Evolutionary conservation across 2,329 filamentous ascomycete genomes (phyloP), one percentile per base, ranked within the genome.

Genomic region (Tolypocladium nubicola): DNA sequence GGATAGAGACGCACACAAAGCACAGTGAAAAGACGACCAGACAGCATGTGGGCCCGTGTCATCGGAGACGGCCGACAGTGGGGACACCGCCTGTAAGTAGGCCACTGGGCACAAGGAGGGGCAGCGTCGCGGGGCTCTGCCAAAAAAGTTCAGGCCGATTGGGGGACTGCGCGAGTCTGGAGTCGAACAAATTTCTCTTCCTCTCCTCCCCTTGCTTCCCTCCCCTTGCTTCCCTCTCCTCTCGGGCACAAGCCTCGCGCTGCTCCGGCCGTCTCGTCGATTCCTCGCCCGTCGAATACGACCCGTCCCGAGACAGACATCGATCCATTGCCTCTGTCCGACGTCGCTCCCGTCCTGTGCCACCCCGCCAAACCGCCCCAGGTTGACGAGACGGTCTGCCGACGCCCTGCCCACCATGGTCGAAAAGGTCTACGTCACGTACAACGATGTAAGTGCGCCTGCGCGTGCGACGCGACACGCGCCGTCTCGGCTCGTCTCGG

Each of bases 361-460:
- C 52, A 39, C 47, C 43, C 43, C 43, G 43, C 43, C 43, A 47
- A 21, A n/a, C 23, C 47, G 35, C 26, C 30, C 30, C 30, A 35
- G 26, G 26, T 19, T 39, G 38, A 39, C 38, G 38, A 39, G 38
- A 16, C 38, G 14, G 38, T 39, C 38, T 19, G 7, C 11, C 13
- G 23, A 47, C 26, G 47, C 47, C 47, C 26, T 52, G 47, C 61
- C 67, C 75, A 87, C 77, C 60, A 92, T 92, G 88, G 82, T 88
- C 63, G 81, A 93, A 74, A 95, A 95, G 73, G 74, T 91, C 72
- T 95, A 93, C 77, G 85, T 94, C 71, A 94, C 89, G 66, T 96
- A 96, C 76, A 96, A 95, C 73, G 85, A 94, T 84, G 89, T 92
- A 78, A 73, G 84, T 74, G 62, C 23, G 11, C 21, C n/a, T 8